Percentiles rank a stretch among this genome's conserved stretches.
Evolutionary conservation across 1,284 basidiomycete species (phyloP).

Genomic region (Phellopilus nigrolimitatus): DNA sequence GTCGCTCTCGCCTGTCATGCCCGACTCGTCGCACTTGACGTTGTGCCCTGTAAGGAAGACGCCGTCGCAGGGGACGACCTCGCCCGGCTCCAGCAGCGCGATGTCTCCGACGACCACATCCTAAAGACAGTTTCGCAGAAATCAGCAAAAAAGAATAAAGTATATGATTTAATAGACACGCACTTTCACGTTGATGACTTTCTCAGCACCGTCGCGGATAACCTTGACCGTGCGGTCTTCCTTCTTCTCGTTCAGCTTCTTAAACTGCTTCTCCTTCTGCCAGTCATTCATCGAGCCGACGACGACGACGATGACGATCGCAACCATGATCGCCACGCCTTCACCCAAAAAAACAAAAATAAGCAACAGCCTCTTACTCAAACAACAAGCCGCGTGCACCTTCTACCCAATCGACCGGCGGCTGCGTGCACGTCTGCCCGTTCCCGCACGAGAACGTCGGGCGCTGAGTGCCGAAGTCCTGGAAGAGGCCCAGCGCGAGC

Average conservation of each 20-base stretch:
- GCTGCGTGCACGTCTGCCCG: slow-evolving; percentile 37
- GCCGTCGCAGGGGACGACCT: slow-evolving; percentile 94
- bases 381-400: slow-evolving; percentile 37
- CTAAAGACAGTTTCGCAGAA: slow-evolving; percentile 31
- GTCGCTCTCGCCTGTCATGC: slow-evolving; percentile 94
- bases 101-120: slow-evolving; percentile 94
- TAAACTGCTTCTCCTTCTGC: slow-evolving; percentile 98
- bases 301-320: slow-evolving; percentile 80
- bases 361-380: background rate
- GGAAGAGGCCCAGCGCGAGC: slow-evolving; percentile 90
- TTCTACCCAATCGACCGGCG: slow-evolving; percentile 94
- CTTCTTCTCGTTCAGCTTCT: slow-evolving; percentile 89
- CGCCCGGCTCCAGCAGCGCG: slow-evolving; percentile 89
- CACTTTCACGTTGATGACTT: slow-evolving; percentile 77
- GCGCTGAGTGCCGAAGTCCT: slow-evolving; percentile 77
- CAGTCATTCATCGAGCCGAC: slow-evolving; percentile 91
- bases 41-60: slow-evolving; percentile 91
- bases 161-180: slow-evolving; percentile 22
- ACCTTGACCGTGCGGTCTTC: slow-evolving; percentile 93
- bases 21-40: slow-evolving; percentile 94
- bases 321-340: slow-evolving; percentile 86
- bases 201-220: slow-evolving; percentile 79
- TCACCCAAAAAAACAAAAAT: background rate
- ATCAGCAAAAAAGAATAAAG: background rate
- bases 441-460: slow-evolving; percentile 39